Conservation (phyloP, 163 green algal species). For the Chlorella variabilis region DNA sequence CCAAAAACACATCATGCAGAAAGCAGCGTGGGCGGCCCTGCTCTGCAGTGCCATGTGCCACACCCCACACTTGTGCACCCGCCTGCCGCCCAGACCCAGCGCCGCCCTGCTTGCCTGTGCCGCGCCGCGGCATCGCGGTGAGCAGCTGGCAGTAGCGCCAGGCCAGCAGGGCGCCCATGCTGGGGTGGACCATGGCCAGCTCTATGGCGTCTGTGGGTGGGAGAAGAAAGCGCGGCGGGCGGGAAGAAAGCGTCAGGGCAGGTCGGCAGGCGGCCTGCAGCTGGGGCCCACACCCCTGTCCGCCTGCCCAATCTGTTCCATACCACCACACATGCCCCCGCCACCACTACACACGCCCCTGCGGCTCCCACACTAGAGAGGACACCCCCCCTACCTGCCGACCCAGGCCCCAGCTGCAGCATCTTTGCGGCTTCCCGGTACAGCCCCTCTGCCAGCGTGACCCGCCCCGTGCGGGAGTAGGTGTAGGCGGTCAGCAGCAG, state of each 20-base stretch:
- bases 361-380: background rate
- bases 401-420: constrained; percentile 19
- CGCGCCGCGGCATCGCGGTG: constrained; percentile 66
- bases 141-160: constrained; percentile 81
- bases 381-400: background rate
- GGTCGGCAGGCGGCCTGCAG: too few relatives aligned
- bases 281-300: too few relatives aligned
- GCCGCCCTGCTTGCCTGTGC: constrained; percentile 35
- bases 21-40: too few relatives aligned
- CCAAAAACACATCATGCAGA: too few relatives aligned
- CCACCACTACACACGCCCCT: too few relatives aligned
- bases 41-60: too few relatives aligned
- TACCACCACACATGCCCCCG: too few relatives aligned
- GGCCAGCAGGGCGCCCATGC: constrained; percentile 55
- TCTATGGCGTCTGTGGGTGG: background rate
- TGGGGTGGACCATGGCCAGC: constrained; percentile 54
- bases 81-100: too few relatives aligned
- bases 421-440: constrained; percentile 58
- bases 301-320: too few relatives aligned
- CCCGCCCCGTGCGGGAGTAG: constrained; percentile 67
- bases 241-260: background rate
- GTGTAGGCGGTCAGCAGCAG: constrained; percentile 66
- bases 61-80: too few relatives aligned
- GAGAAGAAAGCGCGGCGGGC: background rate
- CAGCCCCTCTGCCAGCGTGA: constrained; percentile 76